Evolutionary conservation across 2,329 filamentous ascomycete species (phyloP).

Genomic region (Pseudogymnoascus sp.): DNA sequence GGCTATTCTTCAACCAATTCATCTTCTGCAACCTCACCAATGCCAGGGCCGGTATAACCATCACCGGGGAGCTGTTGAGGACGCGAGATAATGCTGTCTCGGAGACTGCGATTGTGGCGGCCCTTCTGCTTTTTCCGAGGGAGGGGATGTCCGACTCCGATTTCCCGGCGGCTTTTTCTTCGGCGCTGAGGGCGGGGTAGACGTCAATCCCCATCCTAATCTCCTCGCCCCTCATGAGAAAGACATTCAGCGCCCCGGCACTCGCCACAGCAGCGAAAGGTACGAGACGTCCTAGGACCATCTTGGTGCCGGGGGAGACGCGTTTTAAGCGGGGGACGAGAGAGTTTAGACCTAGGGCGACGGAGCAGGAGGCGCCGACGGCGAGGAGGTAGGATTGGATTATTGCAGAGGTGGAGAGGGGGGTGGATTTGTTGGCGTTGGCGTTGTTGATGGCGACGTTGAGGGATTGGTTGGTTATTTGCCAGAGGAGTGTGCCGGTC

Average conservation of each 20-base stretch:
- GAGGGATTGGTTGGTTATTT: constrained; percentile 91
- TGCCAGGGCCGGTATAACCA: constrained; percentile 85
- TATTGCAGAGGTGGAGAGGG: constrained; percentile 70
- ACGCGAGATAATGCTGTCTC: constrained; percentile 90
- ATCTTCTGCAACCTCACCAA: constrained; percentile 78
- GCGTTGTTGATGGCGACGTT: constrained; percentile 97
- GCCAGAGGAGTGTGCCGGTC: constrained; percentile 82
- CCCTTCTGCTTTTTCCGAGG: constrained; percentile 79
- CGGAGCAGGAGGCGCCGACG: constrained; percentile 85
- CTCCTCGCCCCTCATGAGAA: constrained; percentile 95
- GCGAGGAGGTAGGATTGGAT: constrained; percentile 86
- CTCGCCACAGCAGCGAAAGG: constrained; percentile 92
- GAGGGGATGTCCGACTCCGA: constrained; percentile 57
- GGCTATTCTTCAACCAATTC: constrained; percentile 70
- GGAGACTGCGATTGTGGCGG: constrained; percentile 79
- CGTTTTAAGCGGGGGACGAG: constrained; percentile 75
- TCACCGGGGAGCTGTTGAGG: constrained; percentile 90
- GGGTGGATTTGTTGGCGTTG: constrained; percentile 96
- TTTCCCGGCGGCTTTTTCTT: constrained; percentile 56
- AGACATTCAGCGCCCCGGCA: constrained; percentile 87
- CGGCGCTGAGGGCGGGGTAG: constrained; percentile 68
- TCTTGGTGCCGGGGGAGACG: constrained; percentile 64
- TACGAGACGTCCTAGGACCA: constrained; percentile 76
- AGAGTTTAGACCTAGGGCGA: constrained; percentile 85
- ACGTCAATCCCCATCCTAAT: constrained; percentile 90